Conservation (phyloP, 306 rosid genomes). For the Gleditsia sinensis region DNA sequence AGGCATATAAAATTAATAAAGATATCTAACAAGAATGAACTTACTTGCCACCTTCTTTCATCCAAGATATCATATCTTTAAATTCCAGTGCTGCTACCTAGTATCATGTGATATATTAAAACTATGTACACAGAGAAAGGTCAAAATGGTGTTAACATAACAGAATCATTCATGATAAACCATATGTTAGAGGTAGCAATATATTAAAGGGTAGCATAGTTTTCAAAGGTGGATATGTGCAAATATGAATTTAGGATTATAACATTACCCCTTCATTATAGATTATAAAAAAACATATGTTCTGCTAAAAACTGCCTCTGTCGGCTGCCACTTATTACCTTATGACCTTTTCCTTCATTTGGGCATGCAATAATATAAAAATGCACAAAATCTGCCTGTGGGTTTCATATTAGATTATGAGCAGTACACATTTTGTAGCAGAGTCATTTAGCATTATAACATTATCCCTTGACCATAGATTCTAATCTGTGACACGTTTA, state of each 20-base stretch:
- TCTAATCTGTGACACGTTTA: not conserved
- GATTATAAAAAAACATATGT: too few species aligned
- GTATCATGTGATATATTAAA: conserved; percentile 90
- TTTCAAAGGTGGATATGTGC: not conserved
- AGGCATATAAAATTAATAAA: conserved; percentile 29
- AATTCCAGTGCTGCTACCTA: conserved; percentile 99
- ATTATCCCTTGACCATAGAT: too few species aligned
- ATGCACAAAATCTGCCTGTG: too few species aligned
- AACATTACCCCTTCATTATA: too few species aligned
- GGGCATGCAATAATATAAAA: too few species aligned
- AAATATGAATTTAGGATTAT: conserved; percentile 1
- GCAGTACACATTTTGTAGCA: too few species aligned
- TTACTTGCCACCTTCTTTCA: conserved; percentile 99
- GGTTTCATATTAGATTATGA: too few species aligned
- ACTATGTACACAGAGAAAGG: conserved; percentile 75
- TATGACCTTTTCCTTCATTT: too few species aligned
- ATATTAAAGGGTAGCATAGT: conserved; percentile 7
- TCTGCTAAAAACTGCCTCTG: too few species aligned
- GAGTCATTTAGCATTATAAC: too few species aligned
- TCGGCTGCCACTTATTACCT: too few species aligned
- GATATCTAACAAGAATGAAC: conserved; percentile 35
- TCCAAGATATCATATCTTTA: conserved; percentile 99
- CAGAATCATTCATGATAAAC: conserved; percentile 33
- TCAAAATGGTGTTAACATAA: conserved; percentile 63
- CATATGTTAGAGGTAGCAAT: conserved; percentile 29